Percentiles rank a stretch among this genome's conserved stretches.
Conservation (phyloP, 176 grass and related monocot species). For the Neostapfia colusana region DNA sequence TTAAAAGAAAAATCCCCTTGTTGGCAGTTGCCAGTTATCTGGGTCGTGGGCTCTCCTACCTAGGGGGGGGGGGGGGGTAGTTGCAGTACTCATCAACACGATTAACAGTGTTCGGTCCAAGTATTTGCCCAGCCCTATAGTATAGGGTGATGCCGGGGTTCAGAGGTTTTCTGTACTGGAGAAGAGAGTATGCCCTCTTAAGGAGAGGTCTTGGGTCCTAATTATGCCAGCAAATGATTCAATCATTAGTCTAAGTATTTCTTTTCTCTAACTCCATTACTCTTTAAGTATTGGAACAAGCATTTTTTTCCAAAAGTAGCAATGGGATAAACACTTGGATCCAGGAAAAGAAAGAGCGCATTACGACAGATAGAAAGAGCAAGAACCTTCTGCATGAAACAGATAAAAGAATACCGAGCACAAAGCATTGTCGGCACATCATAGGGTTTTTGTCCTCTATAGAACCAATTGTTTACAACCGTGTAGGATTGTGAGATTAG, state of each 20-base stretch:
- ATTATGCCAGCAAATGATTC: slow-evolving; percentile 34
- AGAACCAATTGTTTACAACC: slow-evolving; percentile 38
- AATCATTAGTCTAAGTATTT: slow-evolving; percentile 39
- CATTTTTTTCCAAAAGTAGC: slow-evolving; percentile 48
- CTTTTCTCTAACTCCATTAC: background rate
- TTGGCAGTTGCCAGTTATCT: no score
- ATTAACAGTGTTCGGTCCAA: background rate
- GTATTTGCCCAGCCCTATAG: no score
- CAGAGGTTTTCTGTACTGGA: no score
- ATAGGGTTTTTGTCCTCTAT: slow-evolving; percentile 46
- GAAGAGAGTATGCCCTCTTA: slow-evolving; percentile 27
- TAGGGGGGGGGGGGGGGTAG: no score
- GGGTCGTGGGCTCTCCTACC: no score
- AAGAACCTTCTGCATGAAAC: slow-evolving; percentile 41
- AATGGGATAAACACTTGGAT: slow-evolving; percentile 46
- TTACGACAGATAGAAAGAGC: slow-evolving; percentile 48
- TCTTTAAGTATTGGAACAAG: slow-evolving; percentile 25
- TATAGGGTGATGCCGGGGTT: no score
- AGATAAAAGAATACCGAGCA: slow-evolving; percentile 42
- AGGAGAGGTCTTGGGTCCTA: slow-evolving; percentile 2
- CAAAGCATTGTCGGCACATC: slow-evolving; percentile 38
- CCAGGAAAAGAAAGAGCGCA: slow-evolving; percentile 23
- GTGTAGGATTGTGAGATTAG: slow-evolving; percentile 30
- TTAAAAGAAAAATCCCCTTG: no score
- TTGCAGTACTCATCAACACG: no score